phyloP scores from a whole-genome alignment of 305 asterid genomes.

The Nicotiana rustica region DNA sequence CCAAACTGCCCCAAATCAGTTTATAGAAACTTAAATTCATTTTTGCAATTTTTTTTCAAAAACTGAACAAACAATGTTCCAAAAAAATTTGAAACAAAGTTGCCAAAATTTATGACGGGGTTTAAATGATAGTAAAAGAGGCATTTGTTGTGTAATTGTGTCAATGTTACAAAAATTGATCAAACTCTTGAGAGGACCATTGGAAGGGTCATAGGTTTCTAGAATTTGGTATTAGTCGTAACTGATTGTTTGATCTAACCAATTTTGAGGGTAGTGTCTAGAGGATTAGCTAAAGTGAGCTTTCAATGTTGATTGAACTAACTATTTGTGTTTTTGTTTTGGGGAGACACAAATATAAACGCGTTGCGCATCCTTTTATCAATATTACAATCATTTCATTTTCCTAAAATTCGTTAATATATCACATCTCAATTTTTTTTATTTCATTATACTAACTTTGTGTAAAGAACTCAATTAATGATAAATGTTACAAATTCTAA shows the following conservation, averaged over 20 bases:
- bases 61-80: too few species aligned
- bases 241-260: conserved; percentile 1
- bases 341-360: background rate
- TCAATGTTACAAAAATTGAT: too few species aligned
- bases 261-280: background rate
- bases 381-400: background rate
- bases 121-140: background rate
- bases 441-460: too few species aligned
- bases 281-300: background rate
- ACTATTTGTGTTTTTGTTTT: background rate
- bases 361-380: background rate
- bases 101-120: background rate
- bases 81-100: too few species aligned
- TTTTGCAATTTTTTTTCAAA: too few species aligned
- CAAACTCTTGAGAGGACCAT: background rate
- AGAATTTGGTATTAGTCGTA: background rate
- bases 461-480: too few species aligned
- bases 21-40: too few species aligned
- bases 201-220: background rate
- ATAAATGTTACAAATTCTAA: too few species aligned
- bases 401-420: background rate
- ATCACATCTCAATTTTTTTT: background rate
- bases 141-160: background rate
- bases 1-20: too few species aligned
- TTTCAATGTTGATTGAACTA: background rate